Evolutionary conservation across 2,329 filamentous ascomycete genomes (phyloP), one percentile per base, ranked within the genome.

Genomic region (Pseudopyrenochaeta lycopersici): DNA sequence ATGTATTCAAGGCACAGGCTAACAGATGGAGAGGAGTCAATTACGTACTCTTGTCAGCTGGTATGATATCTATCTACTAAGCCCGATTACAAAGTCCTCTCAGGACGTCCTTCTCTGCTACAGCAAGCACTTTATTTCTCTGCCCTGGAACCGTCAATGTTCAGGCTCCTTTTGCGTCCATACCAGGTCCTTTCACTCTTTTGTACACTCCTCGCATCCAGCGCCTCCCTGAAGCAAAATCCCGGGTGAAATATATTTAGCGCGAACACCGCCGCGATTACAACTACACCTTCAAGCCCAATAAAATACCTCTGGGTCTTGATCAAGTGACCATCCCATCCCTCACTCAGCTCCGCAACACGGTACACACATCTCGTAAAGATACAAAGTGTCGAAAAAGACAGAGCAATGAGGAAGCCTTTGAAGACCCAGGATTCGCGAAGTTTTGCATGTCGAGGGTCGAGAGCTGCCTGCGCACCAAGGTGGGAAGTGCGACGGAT

Each of bases 321-420:
- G 69, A 88, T 88, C 62, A 90, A 71, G 18, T 79, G 72, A 0
- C 87, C 87, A 2, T 67, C 73, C 83, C 86, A 91, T 1, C 88
- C 88, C 46, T 83, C 78, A 58, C 82, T 84, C 58, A 91, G 75
- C 79, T 91, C 88, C 0, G 84, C 84, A 18, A 89, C 84, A 49
- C 89, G 83, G 73, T 86, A 91, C 36, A 86, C 82, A 59, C 83
- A 87, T 7, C 89, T 80, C 64, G 84, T 84, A 56, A 90, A 84
- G 64, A 91, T 86, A 62, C 81, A 82, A 11, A 89, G 46, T n/a
- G 86, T 87, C 2, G 86, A 81, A 2, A 88, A 70, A 1, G 76
- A 69, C 15, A 89, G 77, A 10, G 82, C 84, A n/a, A 63, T 65
- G 4, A 87, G 70, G 70, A 88, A 89, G 11, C 77, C 77, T 49